A percentile compares a stretch with the other conserved stretches of the same genome.
These are phyloP conservation scores for Xylariaceae sp. DNA, from an alignment of 2,329 filamentous ascomycete species.

Conservation along the genomic window DNA sequence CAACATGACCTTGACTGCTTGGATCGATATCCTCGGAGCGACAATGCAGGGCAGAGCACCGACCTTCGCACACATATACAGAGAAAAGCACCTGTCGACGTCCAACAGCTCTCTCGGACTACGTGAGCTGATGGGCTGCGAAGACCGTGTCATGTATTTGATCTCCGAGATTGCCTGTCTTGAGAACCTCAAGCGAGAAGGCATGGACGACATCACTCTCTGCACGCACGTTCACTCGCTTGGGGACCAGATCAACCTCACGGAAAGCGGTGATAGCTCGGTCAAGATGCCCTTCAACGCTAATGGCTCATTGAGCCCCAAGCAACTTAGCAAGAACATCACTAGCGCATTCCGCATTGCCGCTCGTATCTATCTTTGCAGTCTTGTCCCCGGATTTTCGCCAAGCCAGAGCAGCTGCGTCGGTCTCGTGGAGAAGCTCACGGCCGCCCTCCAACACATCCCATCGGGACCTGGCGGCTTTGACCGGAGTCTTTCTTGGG, in stretches of 20 bases:
- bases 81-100: slow-evolving; percentile 84
- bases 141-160: slow-evolving; percentile 96
- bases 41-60: slow-evolving; percentile 90
- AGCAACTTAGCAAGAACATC: slow-evolving; percentile 86
- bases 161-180: slow-evolving; percentile 98
- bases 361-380: slow-evolving; percentile 96
- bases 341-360: slow-evolving; percentile 90
- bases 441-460: slow-evolving; percentile 78
- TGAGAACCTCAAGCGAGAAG: slow-evolving; percentile 82
- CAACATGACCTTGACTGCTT: slow-evolving; percentile 92
- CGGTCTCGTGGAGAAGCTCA: slow-evolving; percentile 79
- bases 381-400: slow-evolving; percentile 86
- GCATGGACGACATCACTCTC: slow-evolving; percentile 84
- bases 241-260: slow-evolving; percentile 83
- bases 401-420: slow-evolving; percentile 76
- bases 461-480: slow-evolving; percentile 82
- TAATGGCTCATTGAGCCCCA: slow-evolving; percentile 79
- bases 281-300: slow-evolving; percentile 68
- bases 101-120: slow-evolving; percentile 72
- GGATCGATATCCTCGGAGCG: slow-evolving; percentile 96
- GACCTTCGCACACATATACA: slow-evolving; percentile 91
- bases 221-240: slow-evolving; percentile 91
- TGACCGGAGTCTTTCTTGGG: slow-evolving; percentile 92
- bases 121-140: slow-evolving; percentile 94
- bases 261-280: slow-evolving; percentile 68